These are phyloP conservation scores for Jacaranda mimosifolia DNA, from an alignment of 257 asterid species.

Conservation along the genomic window DNA sequence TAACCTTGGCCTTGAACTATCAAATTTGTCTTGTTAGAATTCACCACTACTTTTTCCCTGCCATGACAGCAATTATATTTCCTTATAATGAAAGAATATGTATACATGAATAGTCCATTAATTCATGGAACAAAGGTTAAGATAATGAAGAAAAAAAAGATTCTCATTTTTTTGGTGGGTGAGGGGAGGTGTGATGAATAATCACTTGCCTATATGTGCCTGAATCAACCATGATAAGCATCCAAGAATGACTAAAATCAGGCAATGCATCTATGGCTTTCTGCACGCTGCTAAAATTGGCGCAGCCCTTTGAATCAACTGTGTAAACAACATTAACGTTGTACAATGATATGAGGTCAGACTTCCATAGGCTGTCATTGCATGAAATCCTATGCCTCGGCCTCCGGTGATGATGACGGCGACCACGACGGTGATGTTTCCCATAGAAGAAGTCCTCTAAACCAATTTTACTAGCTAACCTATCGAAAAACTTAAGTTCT, in stretches of 20 bases:
- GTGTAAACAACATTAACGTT: slow-evolving; percentile 56
- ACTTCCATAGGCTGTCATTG: slow-evolving; percentile 53
- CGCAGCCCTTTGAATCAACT: slow-evolving; percentile 73
- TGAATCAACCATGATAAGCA: slow-evolving; percentile 64
- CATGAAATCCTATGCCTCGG: slow-evolving; percentile 38
- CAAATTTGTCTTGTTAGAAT: slow-evolving; percentile 63
- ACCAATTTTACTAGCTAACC: slow-evolving; percentile 40
- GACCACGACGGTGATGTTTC: slow-evolving; percentile 40
- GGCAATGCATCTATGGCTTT: slow-evolving; percentile 77
- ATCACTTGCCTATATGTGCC: slow-evolving; percentile 72
- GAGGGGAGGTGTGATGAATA: too few species aligned
- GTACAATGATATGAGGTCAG: slow-evolving; percentile 56
- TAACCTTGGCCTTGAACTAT: slow-evolving; percentile 84
- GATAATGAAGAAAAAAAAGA: too few species aligned
- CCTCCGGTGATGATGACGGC: slow-evolving; percentile 33
- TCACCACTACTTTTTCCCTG: slow-evolving; percentile 80
- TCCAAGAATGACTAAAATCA: slow-evolving; percentile 54
- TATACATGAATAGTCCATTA: neutral
- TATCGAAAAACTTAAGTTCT: slow-evolving; percentile 32
- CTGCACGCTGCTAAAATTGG: slow-evolving; percentile 76
- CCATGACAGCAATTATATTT: neutral
- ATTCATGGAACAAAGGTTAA: too few species aligned
- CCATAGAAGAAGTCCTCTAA: slow-evolving; percentile 38
- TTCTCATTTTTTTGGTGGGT: too few species aligned
- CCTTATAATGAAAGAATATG: neutral